Evolutionary conservation across 352 stramenopile genomes (phyloP).

Genomic region (Globisporangium paddicum): DNA sequence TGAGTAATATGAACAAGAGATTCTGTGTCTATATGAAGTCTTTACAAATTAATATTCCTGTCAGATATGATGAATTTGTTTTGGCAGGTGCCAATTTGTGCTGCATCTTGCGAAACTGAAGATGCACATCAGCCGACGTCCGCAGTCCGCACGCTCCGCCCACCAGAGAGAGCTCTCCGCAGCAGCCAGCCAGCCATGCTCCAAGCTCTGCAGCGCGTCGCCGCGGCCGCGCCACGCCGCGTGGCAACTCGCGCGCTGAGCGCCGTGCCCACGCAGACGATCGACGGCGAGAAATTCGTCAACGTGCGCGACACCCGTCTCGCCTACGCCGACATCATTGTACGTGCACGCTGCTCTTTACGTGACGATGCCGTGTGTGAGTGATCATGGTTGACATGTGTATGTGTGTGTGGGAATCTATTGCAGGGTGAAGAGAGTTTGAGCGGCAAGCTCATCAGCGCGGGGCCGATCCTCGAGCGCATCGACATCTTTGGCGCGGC

Average conservation of each 20-base stretch:
- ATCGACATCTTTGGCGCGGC: constrained; percentile 62
- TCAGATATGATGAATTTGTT: too few species aligned
- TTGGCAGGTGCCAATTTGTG: too few species aligned
- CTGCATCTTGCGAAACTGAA: too few species aligned
- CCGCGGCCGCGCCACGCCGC: not conserved
- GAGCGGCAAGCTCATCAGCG: constrained; percentile 44
- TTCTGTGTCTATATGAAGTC: too few species aligned
- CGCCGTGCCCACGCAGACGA: constrained; percentile 23
- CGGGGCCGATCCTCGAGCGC: constrained; percentile 40
- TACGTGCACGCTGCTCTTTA: constrained; percentile 12
- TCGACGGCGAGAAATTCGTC: constrained; percentile 29
- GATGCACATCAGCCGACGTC: not conserved
- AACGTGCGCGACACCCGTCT: constrained; percentile 48
- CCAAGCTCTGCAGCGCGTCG: constrained; percentile 7
- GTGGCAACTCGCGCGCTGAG: constrained; percentile 10
- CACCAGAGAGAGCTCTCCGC: not conserved
- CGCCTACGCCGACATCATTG: constrained; percentile 60
- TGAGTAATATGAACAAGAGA: too few species aligned
- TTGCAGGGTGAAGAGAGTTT: constrained; percentile 45
- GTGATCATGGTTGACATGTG: not conserved
- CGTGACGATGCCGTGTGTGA: not conserved
- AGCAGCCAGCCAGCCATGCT: not conserved
- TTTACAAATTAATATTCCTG: too few species aligned
- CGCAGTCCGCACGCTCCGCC: not conserved
- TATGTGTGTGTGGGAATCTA: not conserved